phyloP scores from a whole-genome alignment of 2,329 filamentous ascomycete species.

The Colletotrichum liriopes region DNA sequence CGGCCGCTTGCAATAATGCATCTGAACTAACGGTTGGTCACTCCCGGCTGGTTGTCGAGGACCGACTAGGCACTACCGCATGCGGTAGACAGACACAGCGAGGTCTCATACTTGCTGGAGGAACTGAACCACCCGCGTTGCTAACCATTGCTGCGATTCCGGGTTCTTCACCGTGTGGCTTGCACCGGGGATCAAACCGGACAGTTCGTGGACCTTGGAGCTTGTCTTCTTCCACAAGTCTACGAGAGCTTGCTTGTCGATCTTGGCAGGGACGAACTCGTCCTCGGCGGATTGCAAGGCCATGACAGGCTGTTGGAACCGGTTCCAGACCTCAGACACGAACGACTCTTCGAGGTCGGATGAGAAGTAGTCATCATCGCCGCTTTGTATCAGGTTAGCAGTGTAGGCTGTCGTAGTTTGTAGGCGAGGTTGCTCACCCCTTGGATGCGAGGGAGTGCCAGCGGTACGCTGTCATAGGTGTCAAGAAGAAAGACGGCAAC shows the following conservation, averaged over 20 bases:
- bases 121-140: conserved; percentile 63
- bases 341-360: conserved; percentile 75
- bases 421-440: conserved; percentile 60
- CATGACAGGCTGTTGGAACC: conserved; percentile 72
- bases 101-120: conserved; percentile 48
- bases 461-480: conserved; percentile 68
- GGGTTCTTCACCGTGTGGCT: conserved; percentile 65
- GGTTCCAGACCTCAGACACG: conserved; percentile 76
- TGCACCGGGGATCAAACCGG: conserved; percentile 68
- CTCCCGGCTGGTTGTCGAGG: not conserved
- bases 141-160: conserved; percentile 65
- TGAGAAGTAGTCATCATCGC: conserved; percentile 92
- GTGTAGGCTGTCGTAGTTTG: not conserved
- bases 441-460: conserved; percentile 65
- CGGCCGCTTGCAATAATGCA: not conserved
- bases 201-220: conserved; percentile 64
- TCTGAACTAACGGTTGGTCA: not conserved
- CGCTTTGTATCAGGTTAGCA: conserved; percentile 57
- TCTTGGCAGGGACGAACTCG: conserved; percentile 71
- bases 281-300: conserved; percentile 78
- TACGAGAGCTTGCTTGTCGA: conserved; percentile 73
- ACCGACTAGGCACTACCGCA: not conserved
- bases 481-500: conserved; percentile 58
- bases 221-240: conserved; percentile 68
- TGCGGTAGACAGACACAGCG: not conserved